Conservation (phyloP, 139 green algal species). For the Chlorella sp. region DNA sequence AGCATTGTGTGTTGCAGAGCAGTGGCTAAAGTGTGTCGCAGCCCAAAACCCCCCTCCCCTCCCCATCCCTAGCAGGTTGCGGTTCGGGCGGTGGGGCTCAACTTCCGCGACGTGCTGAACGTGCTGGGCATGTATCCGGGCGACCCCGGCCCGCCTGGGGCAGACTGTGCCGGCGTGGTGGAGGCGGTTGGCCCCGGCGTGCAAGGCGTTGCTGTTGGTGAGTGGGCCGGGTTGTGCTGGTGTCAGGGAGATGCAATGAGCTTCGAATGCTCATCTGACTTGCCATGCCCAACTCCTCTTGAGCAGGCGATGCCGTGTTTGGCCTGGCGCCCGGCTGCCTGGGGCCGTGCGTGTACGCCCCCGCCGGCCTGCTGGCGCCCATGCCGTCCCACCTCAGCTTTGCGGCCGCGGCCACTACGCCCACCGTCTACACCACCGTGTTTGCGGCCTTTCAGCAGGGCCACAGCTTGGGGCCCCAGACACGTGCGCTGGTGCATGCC, state of each 20-base stretch:
- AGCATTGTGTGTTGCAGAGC: not conserved
- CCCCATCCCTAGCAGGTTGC: conserved; percentile 14
- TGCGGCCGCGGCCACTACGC: conserved; percentile 72
- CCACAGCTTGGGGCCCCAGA: no score
- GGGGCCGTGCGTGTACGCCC: conserved; percentile 62
- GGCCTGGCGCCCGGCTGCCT: conserved; percentile 76
- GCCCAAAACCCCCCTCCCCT: no score
- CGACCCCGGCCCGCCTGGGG: conserved; percentile 49
- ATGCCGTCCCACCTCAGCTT: conserved; percentile 67
- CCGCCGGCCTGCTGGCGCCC: conserved; percentile 58
- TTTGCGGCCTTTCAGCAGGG: conserved; percentile 33
- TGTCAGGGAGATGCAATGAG: no score
- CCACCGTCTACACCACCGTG: conserved; percentile 82
- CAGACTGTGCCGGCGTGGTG: conserved; percentile 60
- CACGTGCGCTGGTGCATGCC: conserved; percentile 69
- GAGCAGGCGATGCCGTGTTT: conserved; percentile 71
- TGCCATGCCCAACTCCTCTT: no score
- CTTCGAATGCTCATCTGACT: no score
- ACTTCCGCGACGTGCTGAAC: conserved; percentile 69
- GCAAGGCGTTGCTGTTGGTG: not conserved
- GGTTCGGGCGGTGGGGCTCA: conserved; percentile 58
- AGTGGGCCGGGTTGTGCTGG: no score
- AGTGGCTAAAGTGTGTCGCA: not conserved
- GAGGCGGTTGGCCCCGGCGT: conserved; percentile 17
- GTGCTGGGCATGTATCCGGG: conserved; percentile 70